These are phyloP conservation scores for Cladophialophora yegresii DNA, from an alignment of 2,329 filamentous ascomycete species.

Conservation along the genomic window DNA sequence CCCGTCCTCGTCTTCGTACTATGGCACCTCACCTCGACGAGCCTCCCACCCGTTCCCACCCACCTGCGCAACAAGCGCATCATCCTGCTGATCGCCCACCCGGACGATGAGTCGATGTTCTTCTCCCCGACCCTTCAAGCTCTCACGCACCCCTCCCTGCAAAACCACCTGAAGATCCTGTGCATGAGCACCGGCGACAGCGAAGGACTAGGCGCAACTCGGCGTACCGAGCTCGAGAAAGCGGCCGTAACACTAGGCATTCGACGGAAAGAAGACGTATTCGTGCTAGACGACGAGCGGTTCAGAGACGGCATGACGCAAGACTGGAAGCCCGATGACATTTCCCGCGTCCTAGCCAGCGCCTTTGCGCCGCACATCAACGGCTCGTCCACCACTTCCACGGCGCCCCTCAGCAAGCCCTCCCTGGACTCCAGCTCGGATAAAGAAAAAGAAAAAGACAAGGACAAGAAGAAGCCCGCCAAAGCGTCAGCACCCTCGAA, in stretches of 20 bases:
- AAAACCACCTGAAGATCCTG: conserved; percentile 91
- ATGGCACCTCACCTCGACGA: conserved; percentile 42
- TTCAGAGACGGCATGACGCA: conserved; percentile 89
- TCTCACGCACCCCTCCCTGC: conserved; percentile 74
- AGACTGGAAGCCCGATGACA: conserved; percentile 70
- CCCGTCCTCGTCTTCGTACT: conserved; percentile 33
- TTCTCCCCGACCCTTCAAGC: conserved; percentile 86
- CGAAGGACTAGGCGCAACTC: conserved; percentile 79
- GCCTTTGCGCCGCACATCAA: conserved; percentile 70
- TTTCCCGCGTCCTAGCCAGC: conserved; percentile 68
- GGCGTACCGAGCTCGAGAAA: conserved; percentile 79
- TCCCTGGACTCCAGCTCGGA: background rate
- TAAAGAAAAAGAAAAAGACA: conserved; percentile 23
- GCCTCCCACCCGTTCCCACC: conserved; percentile 52
- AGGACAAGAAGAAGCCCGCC: conserved; percentile 22
- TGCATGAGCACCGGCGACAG: conserved; percentile 88
- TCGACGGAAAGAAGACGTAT: conserved; percentile 72
- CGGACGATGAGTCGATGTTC: conserved; percentile 99
- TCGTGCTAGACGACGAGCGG: conserved; percentile 73
- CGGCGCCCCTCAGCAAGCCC: conserved; percentile 38
- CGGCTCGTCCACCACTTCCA: conserved; percentile 42
- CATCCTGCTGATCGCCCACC: conserved; percentile 90
- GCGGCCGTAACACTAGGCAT: conserved; percentile 77
- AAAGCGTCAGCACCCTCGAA: conserved; percentile 19
- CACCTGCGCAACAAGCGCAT: conserved; percentile 79